phyloP scores from a whole-genome alignment of 805 yeast species.

The Debaryomyces castellii region DNA sequence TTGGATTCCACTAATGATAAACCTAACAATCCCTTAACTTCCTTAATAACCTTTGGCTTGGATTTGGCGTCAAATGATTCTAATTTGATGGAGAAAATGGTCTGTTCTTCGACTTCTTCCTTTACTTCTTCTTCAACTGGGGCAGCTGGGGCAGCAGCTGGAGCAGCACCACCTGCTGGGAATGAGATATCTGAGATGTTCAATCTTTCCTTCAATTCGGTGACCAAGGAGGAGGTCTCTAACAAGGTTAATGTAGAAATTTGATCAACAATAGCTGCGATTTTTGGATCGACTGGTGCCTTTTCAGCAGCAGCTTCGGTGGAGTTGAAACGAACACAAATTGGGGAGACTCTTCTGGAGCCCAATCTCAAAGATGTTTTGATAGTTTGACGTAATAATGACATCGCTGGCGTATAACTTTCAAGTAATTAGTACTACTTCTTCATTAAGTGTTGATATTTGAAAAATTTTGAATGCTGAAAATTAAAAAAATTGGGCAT shows the following conservation, averaged over 20 bases:
- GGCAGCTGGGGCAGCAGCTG: constrained; percentile 65
- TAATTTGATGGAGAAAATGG: constrained; percentile 87
- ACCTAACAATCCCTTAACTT: constrained; percentile 88
- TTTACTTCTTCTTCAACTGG: constrained; percentile 72
- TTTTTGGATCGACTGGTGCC: constrained; percentile 81
- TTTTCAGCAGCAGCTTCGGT: constrained; percentile 33
- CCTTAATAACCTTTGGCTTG: constrained; percentile 97
- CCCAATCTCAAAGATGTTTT: constrained; percentile 37
- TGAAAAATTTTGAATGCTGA: constrained; percentile 9
- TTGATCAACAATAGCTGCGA: constrained; percentile 81
- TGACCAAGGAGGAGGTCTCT: constrained; percentile 86
- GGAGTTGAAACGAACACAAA: constrained; percentile 47
- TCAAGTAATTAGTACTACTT: neutral
- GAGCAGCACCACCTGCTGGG: constrained; percentile 61
- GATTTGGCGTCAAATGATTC: constrained; percentile 93
- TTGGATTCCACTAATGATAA: constrained; percentile 94
- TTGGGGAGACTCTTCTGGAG: constrained; percentile 22
- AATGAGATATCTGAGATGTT: constrained; percentile 92
- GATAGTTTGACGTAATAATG: constrained; percentile 37
- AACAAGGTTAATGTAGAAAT: constrained; percentile 87
- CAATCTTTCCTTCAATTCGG: constrained; percentile 75
- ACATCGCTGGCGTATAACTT: constrained; percentile 13
- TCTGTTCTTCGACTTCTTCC: constrained; percentile 85
- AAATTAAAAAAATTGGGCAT: neutral
- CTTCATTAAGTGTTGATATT: constrained; percentile 1